phyloP scores from a whole-genome alignment of 495 filamentous ascomycete species.

The Amorphotheca resinae region DNA sequence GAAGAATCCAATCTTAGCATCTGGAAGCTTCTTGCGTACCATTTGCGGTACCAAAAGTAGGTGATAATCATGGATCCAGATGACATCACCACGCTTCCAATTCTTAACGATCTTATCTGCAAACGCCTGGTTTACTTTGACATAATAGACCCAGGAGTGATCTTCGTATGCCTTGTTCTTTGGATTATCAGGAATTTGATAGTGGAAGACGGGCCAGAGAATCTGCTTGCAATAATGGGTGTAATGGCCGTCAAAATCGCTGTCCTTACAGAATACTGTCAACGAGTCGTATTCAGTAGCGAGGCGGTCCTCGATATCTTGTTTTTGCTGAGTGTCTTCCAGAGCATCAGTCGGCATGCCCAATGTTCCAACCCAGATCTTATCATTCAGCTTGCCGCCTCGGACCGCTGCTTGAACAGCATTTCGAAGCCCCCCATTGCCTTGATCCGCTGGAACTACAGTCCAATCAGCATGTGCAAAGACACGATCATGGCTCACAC shows the following conservation, averaged over 20 bases:
- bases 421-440: conserved; percentile 82
- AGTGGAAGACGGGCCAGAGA: conserved; percentile 87
- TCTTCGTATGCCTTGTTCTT: conserved; percentile 97
- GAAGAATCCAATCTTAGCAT: conserved; percentile 91
- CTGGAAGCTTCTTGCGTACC: conserved; percentile 74
- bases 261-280: conserved; percentile 72
- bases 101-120: conserved; percentile 77
- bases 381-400: conserved; percentile 48
- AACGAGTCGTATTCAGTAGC: conserved; percentile 69
- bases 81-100: conserved; percentile 81
- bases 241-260: conserved; percentile 86
- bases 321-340: conserved; percentile 50
- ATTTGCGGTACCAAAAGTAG: conserved; percentile 82
- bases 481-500: conserved; percentile 46
- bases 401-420: conserved; percentile 65
- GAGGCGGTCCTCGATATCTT: conserved; percentile 66
- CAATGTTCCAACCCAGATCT: conserved; percentile 79
- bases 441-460: conserved; percentile 74
- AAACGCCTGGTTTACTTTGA: conserved; percentile 79
- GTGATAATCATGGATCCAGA: conserved; percentile 95
- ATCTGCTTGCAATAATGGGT: conserved; percentile 88
- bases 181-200: conserved; percentile 90
- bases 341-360: conserved; percentile 85
- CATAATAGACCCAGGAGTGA: conserved; percentile 90
- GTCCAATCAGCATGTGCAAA: conserved; percentile 63